phyloP scores from a whole-genome alignment of 179 eudicot genomes.

The Dionaea muscipula region DNA sequence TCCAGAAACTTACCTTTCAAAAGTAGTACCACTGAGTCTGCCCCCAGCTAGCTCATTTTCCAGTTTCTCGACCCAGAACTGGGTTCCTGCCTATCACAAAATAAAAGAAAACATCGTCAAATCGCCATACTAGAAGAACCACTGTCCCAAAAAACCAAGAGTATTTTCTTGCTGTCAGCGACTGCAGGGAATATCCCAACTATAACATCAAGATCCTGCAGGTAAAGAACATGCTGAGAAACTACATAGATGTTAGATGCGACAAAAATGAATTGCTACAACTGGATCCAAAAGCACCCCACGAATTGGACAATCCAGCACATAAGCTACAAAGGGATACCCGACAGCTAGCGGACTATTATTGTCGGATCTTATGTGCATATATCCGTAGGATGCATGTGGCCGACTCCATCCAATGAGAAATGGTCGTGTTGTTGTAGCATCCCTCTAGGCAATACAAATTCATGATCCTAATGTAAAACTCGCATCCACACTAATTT shows the following conservation, averaged over 20 bases:
- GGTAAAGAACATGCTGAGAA: background rate
- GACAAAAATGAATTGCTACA: background rate
- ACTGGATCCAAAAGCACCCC: constrained; percentile 40
- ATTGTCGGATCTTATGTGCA: too few relatives aligned
- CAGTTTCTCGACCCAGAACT: constrained; percentile 93
- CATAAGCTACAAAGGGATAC: constrained; percentile 54
- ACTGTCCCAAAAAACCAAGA: too few relatives aligned
- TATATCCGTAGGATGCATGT: too few relatives aligned
- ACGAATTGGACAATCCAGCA: constrained; percentile 95
- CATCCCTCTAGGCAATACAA: constrained; percentile 5
- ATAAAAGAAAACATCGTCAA: background rate
- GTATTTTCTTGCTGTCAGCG: too few relatives aligned
- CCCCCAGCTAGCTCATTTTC: constrained; percentile 75
- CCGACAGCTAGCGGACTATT: too few relatives aligned
- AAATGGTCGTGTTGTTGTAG: too few relatives aligned
- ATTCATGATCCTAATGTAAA: background rate
- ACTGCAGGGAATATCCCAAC: too few relatives aligned
- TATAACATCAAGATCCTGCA: too few relatives aligned
- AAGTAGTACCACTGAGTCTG: constrained; percentile 67
- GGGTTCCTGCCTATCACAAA: constrained; percentile 77
- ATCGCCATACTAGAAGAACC: too few relatives aligned
- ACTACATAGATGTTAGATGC: background rate
- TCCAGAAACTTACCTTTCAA: constrained; percentile 59
- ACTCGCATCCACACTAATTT: background rate
- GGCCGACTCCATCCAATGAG: background rate